Percentiles rank a stretch among this genome's conserved stretches.
These are phyloP conservation scores for Lepiota brunneoincarnata DNA, from an alignment of 768 basidiomycete species.

Conservation along the genomic window DNA sequence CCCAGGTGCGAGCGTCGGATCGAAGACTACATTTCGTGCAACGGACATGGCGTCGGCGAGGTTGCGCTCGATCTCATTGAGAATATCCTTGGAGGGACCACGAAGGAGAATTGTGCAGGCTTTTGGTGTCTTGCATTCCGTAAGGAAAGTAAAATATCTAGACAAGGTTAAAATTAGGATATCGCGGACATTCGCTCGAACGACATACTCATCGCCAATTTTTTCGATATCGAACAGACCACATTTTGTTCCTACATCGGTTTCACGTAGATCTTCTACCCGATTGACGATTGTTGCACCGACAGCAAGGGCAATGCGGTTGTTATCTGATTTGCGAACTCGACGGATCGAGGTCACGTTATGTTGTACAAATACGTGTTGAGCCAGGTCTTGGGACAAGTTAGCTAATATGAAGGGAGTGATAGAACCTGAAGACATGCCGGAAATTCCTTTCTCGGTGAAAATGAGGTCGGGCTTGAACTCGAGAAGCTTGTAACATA, in stretches of 20 bases:
- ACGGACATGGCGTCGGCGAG: slow-evolving; percentile 97
- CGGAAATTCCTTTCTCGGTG: slow-evolving; percentile 97
- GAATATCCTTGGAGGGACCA: slow-evolving; percentile 95
- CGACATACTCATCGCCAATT: slow-evolving; percentile 85
- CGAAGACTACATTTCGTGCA: slow-evolving; percentile 95
- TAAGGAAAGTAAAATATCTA: slow-evolving; percentile 96
- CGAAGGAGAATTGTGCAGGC: slow-evolving; percentile 98
- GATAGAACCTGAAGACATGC: slow-evolving; percentile 40
- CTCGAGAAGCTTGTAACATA: slow-evolving; percentile 83
- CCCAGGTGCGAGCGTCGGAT: slow-evolving; percentile 90
- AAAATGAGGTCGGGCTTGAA: slow-evolving; percentile 95
- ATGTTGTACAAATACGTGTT: slow-evolving; percentile 83
- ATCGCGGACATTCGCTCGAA: slow-evolving; percentile 18
- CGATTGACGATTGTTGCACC: slow-evolving; percentile 98
- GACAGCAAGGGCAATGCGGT: slow-evolving; percentile 93
- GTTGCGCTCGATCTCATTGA: slow-evolving; percentile 98
- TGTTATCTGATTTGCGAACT: slow-evolving; percentile 99
- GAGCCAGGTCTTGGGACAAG: slow-evolving; percentile 72
- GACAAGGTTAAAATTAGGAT: background rate
- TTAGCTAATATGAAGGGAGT: background rate
- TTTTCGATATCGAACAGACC: slow-evolving; percentile 98
- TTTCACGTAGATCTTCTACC: slow-evolving; percentile 88
- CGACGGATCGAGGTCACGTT: slow-evolving; percentile 93
- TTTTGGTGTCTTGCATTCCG: slow-evolving; percentile 87
- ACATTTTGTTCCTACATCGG: slow-evolving; percentile 89